Percentiles rank a stretch among this genome's conserved stretches.
Evolutionary conservation across 805 yeast species (phyloP).

Genomic region (Metschnikowia lunata): DNA sequence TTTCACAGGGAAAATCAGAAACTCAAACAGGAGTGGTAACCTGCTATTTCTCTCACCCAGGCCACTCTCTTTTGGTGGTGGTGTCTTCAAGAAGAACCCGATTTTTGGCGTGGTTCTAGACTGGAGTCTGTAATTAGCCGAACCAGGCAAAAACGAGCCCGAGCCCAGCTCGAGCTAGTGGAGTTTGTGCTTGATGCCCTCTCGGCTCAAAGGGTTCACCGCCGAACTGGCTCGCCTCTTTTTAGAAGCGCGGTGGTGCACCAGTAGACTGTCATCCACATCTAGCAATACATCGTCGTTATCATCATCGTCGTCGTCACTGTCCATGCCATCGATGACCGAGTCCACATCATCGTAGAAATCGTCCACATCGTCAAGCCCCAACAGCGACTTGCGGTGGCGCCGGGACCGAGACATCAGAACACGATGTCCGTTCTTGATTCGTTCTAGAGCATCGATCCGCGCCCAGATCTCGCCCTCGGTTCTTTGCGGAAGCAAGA

Average conservation of each 20-base stretch:
- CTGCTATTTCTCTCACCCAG: no score
- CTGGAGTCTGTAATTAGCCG: no score
- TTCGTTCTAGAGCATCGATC: constrained; percentile 36
- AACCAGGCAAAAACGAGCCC: background rate
- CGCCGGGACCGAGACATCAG: constrained; percentile 18
- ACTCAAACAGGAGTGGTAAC: no score
- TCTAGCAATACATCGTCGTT: constrained; percentile 27
- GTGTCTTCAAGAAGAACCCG: no score
- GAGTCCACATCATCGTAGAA: constrained; percentile 40
- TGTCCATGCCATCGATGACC: constrained; percentile 33
- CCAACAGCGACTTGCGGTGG: constrained; percentile 36
- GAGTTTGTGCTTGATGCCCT: constrained; percentile 15
- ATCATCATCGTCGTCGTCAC: constrained; percentile 22
- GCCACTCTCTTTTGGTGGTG: no score
- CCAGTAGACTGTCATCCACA: constrained; percentile 31
- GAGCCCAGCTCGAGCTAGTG: constrained; percentile 9
- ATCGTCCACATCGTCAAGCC: constrained; percentile 41
- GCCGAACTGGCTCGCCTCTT: constrained; percentile 41
- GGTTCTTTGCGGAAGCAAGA: constrained; percentile 66
- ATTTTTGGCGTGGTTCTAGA: no score
- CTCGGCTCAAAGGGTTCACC: constrained; percentile 34
- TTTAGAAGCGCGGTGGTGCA: constrained; percentile 15
- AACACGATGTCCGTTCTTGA: constrained; percentile 20
- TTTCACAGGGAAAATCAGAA: no score
- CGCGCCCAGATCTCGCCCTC: constrained; percentile 71